A percentile compares a stretch with the other conserved stretches of the same genome.
These are phyloP conservation scores for Rhodotorula mucilaginosa DNA, from an alignment of 1,284 basidiomycete species.

Conservation along the genomic window DNA sequence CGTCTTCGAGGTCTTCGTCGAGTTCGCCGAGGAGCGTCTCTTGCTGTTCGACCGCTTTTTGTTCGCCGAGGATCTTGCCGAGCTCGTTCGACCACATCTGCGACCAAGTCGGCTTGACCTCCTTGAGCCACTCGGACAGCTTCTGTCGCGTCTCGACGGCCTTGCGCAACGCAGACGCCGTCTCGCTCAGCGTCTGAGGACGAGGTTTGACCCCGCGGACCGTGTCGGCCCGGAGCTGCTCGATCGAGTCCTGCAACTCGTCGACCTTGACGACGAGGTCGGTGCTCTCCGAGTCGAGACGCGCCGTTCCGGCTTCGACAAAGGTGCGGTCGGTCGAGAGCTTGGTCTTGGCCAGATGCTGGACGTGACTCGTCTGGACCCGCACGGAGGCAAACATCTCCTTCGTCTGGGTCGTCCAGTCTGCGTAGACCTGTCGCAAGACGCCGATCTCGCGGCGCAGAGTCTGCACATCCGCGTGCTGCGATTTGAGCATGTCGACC, in stretches of 20 bases:
- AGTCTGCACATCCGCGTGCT: constrained; percentile 91
- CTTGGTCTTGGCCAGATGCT: constrained; percentile 75
- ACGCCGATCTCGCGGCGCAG: constrained; percentile 87
- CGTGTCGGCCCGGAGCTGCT: constrained; percentile 83
- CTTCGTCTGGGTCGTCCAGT: constrained; percentile 88
- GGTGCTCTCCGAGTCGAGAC: constrained; percentile 82
- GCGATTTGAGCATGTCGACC: constrained; percentile 77
- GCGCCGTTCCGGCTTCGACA: constrained; percentile 86
- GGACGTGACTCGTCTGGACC: constrained; percentile 78
- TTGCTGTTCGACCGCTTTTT: constrained; percentile 87
- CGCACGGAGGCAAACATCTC: constrained; percentile 73
- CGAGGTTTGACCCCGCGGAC: constrained; percentile 85
- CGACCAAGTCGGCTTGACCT: constrained; percentile 95
- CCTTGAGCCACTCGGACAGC: constrained; percentile 79
- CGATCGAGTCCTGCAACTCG: constrained; percentile 88
- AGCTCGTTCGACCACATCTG: constrained; percentile 97
- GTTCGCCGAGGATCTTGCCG: constrained; percentile 95
- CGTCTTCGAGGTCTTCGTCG: constrained; percentile 85
- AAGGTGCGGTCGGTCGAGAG: constrained; percentile 83
- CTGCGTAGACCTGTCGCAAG: constrained; percentile 88
- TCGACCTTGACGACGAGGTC: constrained; percentile 89
- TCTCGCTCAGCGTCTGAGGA: constrained; percentile 55
- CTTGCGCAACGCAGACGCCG: constrained; percentile 71
- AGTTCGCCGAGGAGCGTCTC: constrained; percentile 85
- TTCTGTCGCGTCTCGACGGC: constrained; percentile 70